Base-by-base conservation (phyloP, 1,284 basidiomycete genomes). In the Pseudozyma pruni region DNA sequence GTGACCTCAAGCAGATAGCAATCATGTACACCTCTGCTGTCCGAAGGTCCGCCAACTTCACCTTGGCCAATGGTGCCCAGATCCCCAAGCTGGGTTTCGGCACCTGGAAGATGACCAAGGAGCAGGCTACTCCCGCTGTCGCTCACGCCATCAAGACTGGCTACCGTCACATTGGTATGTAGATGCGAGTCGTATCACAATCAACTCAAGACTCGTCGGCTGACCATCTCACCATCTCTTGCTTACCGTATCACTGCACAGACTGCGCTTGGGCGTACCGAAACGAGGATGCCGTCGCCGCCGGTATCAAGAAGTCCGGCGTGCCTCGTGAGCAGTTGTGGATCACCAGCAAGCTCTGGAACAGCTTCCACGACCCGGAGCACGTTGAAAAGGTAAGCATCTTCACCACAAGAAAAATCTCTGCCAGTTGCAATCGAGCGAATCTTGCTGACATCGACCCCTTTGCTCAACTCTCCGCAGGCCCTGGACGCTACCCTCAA, bases 201-300 rank as follows among this genome's bases (percentile, higher is more conserved):
- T n/a, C n/a, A n/a, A n/a, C n/a, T n/a, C n/a, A n/a, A n/a, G n/a
- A n/a, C n/a, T n/a, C n/a, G n/a, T n/a, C n/a, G n/a, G n/a, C n/a
- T n/a, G n/a, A n/a, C 20, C 13, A 10, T 25, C n/a, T 40, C 3
- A 14, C 22, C 23, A n/a, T 40, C 22, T 25, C 8, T 16, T 25
- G 23, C 39, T 13, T 38, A 20, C 19, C 19, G 17, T 19, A 14
- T 23, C 8, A 25, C 10, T 11, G 19, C 8, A 9, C 37, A 38
- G 39, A 79, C 56, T 74, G 64, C 38, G 74, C 76, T 31, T 74
- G 75, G 45, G 37, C 74, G 27, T 78, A 83, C 64, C 75, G 83
- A 45, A 94, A 95, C 83, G 92, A 95, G 83, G 90, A 89, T 78
- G 90, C 93, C 81, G 91, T 92, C 27, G 92, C 91, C 11, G 78